phyloP scores from a whole-genome alignment of 805 yeast genomes.

The Clavispora carvajalis region DNA sequence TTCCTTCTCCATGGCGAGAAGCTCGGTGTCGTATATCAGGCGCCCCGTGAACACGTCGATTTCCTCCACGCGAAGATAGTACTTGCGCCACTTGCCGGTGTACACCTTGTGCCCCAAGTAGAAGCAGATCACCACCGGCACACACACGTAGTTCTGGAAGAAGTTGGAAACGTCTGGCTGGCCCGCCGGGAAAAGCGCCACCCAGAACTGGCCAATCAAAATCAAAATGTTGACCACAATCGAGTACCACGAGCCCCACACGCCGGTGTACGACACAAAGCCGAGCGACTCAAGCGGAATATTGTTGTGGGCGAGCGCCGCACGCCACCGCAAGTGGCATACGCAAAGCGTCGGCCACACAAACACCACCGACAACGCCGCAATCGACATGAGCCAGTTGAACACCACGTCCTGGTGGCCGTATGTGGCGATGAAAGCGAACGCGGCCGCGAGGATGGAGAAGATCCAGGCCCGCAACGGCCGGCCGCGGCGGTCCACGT shows the following conservation, averaged over 20 bases:
- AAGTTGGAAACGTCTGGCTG: slow-evolving; percentile 22
- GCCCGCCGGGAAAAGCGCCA: slow-evolving; percentile 34
- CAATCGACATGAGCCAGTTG: slow-evolving; percentile 26
- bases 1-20: slow-evolving; percentile 21
- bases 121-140: slow-evolving; percentile 18
- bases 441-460: slow-evolving; percentile 18
- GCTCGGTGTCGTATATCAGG: slow-evolving; percentile 19
- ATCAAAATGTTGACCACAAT: slow-evolving; percentile 26
- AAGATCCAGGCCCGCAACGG: slow-evolving; percentile 22
- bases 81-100: slow-evolving; percentile 18
- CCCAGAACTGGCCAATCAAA: slow-evolving; percentile 41
- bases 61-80: slow-evolving; percentile 16
- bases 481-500: slow-evolving; percentile 23
- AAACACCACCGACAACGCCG: slow-evolving; percentile 23
- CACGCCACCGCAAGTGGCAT: slow-evolving; percentile 27
- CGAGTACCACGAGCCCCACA: slow-evolving; percentile 34
- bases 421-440: slow-evolving; percentile 25
- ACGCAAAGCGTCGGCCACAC: slow-evolving; percentile 23
- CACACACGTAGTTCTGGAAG: slow-evolving; percentile 24
- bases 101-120: slow-evolving; percentile 22
- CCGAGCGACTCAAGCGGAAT: slow-evolving; percentile 20
- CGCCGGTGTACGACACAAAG: slow-evolving; percentile 35
- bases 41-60: slow-evolving; percentile 20
- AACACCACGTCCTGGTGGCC: slow-evolving; percentile 31
- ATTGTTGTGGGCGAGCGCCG: slow-evolving; percentile 19